Percentiles rank a stretch among this genome's conserved stretches.
Conservation (phyloP, 164 flowering plant genomes). For the Houttuynia cordata region DNA sequence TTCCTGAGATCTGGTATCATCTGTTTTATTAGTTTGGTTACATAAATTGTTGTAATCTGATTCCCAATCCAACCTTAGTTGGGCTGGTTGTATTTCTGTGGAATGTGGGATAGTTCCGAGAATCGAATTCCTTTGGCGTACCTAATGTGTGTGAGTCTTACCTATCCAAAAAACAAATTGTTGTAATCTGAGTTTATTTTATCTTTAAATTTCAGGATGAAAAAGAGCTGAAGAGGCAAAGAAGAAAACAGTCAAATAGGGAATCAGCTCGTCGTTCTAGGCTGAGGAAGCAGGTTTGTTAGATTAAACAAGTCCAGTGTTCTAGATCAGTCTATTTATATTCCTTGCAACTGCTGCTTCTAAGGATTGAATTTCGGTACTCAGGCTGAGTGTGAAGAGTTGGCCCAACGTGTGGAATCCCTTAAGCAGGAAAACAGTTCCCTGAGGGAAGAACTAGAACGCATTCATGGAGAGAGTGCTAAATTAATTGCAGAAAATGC, state of each 20-base stretch:
- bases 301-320: neutral
- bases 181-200: no score
- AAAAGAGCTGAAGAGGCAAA: slow-evolving; percentile 25
- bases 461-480: slow-evolving; percentile 16
- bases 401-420: slow-evolving; percentile 19
- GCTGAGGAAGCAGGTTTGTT: slow-evolving; percentile 24
- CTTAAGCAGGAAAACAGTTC: slow-evolving; percentile 17
- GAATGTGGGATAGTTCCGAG: no score
- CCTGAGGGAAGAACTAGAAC: slow-evolving; percentile 21
- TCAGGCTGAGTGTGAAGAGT: slow-evolving; percentile 30
- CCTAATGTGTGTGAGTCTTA: no score
- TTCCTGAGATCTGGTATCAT: neutral
- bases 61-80: no score
- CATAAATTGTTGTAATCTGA: neutral
- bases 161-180: no score
- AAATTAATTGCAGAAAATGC: slow-evolving; percentile 20
- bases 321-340: neutral
- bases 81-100: no score
- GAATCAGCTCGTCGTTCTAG: slow-evolving; percentile 28
- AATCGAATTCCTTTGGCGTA: no score
- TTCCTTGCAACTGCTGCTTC: neutral
- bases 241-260: slow-evolving; percentile 27
- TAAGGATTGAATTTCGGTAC: slow-evolving; percentile 1
- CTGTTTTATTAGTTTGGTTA: neutral
- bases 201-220: slow-evolving; percentile 16